Evolutionary conservation across 768 basidiomycete species (phyloP), one percentile per base, ranked within the genome.

Genomic region (Termitomyces sp.): DNA sequence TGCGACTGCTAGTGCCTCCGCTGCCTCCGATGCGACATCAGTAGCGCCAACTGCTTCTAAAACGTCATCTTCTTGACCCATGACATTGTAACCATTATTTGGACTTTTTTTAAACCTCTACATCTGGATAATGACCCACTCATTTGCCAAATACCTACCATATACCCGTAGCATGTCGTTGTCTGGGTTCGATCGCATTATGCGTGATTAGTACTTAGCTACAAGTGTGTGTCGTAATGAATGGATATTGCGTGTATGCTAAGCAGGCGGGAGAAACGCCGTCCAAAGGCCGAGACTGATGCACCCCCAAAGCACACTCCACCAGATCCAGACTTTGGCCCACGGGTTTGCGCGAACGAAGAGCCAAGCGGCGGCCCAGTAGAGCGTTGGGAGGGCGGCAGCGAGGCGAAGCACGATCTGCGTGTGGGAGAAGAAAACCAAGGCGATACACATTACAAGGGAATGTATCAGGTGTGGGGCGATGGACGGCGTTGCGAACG

Each of bases 231-330:
- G 50, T 5, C 10, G 18, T 57, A 94, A 95, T 3, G 82, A 94
- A 98, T 0, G 95, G 12, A 33, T 9, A 56, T 0, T 37, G 31
- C 28, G n/a, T 15, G 0, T n/a, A 29, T 41, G 31, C 44, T 73
- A 96, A 0, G 95, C 96, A n/a, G 96, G 96, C 0, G 96, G 96
- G 31, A 96, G 78, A 67, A 94, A 95, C 2, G 82, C 81, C 1
- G 78, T 81, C 94, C 94, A 98, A 0, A 96, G 74, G 4, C 92
- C 78, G 20, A 87, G 69, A 12, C 85, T 85, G 18, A 86, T 64
- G 2, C 76, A 70, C 4, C 89, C 86, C 94, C 95, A 98, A 0
- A 87, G 60, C 1, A 88, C 67, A 55, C 82, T 85, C 91, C 94
- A 99, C 12, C 71, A 67, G 3, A 94, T 73, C 90, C 94, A 98